Base-by-base conservation (phyloP, 306 rosid species). In the Cucumis melo region DNA sequence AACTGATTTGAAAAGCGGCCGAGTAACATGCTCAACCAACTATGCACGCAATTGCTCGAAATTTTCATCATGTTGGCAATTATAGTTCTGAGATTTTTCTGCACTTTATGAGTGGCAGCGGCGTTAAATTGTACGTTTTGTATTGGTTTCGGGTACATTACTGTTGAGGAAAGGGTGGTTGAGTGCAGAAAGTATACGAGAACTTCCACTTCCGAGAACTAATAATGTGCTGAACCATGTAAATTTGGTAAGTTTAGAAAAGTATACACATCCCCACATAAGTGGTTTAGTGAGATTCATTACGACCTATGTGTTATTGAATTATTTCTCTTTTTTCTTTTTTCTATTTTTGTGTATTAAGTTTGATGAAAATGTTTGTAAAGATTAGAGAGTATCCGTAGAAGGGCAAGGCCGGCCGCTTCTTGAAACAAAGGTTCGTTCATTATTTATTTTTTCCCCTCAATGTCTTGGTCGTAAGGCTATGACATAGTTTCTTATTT, bases 1-100 rank as follows among this genome's bases (percentile, higher is more conserved):
- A 91, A 95, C 72, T 95, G 88, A 88, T 83, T 48, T 19, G 9
- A 10, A 38, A 38, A 41, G 56, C 3, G 19, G 11, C 12, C 0
- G 74, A 41, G 32, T 66, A 66, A n/a, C 32, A 32, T 39, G 53
- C 13, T 14, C 56, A 20, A 23, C 74, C 19, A 2, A 14, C 74
- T 10, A 1, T 23, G 4, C 59, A 5, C 9, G 3, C 8, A 48
- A 71, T 15, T 12, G 58, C 42, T 48, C n/a, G 41, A 71, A 71
- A 20, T 24, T 15, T 23, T 23, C 5, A 21, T n/a, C 27, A 12
- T 20, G 9, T n/a, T n/a, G 27, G 20, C 68, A 17, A 3, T 38
- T 4, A 38, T 44, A 64, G 24, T 19, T 39, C 29, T 1, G 72
- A 68, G 48, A 68, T 46, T 20, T 19, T 13, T 44, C 6, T 42